Base-by-base conservation (phyloP, 495 filamentous ascomycete genomes). In the Neurospora sp. region DNA sequence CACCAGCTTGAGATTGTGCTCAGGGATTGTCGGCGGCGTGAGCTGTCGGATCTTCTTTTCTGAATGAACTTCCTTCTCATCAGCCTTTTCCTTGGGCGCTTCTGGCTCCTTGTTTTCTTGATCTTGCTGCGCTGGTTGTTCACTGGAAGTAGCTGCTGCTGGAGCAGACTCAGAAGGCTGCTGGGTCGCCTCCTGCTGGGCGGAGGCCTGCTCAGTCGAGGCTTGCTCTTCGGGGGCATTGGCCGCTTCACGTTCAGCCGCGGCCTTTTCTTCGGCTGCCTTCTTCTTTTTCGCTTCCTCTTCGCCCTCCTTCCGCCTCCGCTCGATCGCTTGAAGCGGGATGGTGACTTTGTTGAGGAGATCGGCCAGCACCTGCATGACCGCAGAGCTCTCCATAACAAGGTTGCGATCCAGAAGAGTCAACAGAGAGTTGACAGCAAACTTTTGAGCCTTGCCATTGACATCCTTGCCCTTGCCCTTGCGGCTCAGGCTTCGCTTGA, bases 341-440 rank as follows among this genome's bases (percentile, higher is more conserved):
- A 91, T 89, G 0, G 96, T 98, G 71, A 98, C 93, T 75, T 90
- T 91, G 76, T 92, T 93, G 20, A 99, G 86, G 35, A 99, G 84
- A 75, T 88, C 88, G 1, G 96, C 95, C 4, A 99, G 86, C 68
- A 93, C 90, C 77, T 98, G 94, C 94, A 99, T 98, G 70, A 97
- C 96, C 12, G 89, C 86, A 20, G 94, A 93, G 82, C 92, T 99
- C 82, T 99, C 95, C 85, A 96, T 97, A 75, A 98, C 92, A 75
- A 98, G 85, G 71, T 91, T 90, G 22, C 96, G 92, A 79, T 98
- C 96, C 45, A 99, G 86, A 3, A 99, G 88, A 74, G 89, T 89
- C 53, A 98, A 86, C 22, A 99, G 83, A 3, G 94, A 93, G 79
- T 98, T 99, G 76, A 99, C 85, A 20, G 96, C 93, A 78, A 90